These are phyloP conservation scores for Chaetomium sp. DNA, from an alignment of 2,329 filamentous ascomycete species.

Conservation along the genomic window DNA sequence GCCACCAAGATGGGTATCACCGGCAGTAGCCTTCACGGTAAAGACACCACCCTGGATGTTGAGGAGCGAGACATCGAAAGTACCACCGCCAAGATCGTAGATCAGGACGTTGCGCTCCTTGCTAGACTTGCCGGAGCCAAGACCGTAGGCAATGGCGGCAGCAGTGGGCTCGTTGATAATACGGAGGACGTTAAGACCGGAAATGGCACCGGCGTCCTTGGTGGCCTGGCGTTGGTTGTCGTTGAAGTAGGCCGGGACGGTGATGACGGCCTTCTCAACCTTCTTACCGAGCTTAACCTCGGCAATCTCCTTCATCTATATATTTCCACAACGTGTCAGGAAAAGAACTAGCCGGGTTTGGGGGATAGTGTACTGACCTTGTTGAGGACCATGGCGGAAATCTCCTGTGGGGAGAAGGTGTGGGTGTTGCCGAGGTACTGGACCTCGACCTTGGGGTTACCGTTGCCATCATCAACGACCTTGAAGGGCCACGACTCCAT, in stretches of 20 bases:
- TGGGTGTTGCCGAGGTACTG: conserved; percentile 93
- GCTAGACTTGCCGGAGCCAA: conserved; percentile 87
- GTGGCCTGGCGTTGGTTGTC: conserved; percentile 99
- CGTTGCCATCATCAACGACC: conserved; percentile 74
- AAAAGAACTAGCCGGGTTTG: not conserved
- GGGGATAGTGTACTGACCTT: conserved; percentile 58
- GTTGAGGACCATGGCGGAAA: conserved; percentile 96
- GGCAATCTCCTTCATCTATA: conserved; percentile 97
- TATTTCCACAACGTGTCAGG: not conserved
- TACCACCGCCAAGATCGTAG: conserved; percentile 99
- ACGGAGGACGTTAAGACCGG: conserved; percentile 96
- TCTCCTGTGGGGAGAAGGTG: conserved; percentile 95
- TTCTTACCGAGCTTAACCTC: conserved; percentile 98
- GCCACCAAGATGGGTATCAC: conserved; percentile 94
- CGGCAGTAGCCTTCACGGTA: conserved; percentile 96
- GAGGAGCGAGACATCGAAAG: conserved; percentile 98
- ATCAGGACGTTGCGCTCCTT: conserved; percentile 99
- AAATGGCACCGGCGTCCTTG: conserved; percentile 97
- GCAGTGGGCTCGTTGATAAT: conserved; percentile 99
- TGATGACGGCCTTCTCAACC: conserved; percentile 98
- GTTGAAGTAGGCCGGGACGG: conserved; percentile 99
- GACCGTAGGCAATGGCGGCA: conserved; percentile 96
- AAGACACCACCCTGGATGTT: conserved; percentile 99
- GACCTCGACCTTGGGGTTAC: conserved; percentile 87
- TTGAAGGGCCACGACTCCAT: conserved; percentile 99